Base-by-base conservation (phyloP, 805 yeast genomes). In the Yarrowia sp. region DNA sequence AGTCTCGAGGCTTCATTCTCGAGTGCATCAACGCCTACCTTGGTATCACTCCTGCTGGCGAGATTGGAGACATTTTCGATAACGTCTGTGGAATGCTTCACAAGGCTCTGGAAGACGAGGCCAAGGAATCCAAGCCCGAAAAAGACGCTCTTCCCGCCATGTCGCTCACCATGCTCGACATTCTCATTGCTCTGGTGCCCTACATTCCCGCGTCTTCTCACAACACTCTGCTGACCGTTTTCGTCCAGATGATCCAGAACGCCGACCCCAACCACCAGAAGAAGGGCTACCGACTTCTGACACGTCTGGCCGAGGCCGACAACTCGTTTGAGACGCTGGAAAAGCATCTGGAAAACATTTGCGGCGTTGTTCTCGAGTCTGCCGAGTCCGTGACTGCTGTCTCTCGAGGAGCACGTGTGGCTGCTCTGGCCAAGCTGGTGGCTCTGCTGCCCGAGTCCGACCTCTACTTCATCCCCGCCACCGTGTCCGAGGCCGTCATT, bases 151-250 rank as follows among this genome's bases (percentile, higher is more conserved):
- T 79, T 19, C 83, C 88, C 24, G 81, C 83, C 59, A 77, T 87
- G 68, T 84, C 91, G 68, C 85, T 89, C 43, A 91, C 97, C 17
- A 86, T 96, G 90, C 83, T 93, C 88, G 99, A 95, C 74, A 81
- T 95, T 65, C 82, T 92, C 62, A 96, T 92, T 58, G 85, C 89
- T 30, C 88, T 96, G 90, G 83, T 93, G 28, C 89, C 89, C 70
- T 90, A 88, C 71, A 85, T 95, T 35, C 96, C 97, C 8, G 76
- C 76, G 32, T 73, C 86, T 2, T 83, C 88, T 4, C 89, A 90
- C 75, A 81, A 82, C 70, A 90, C 96, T 0, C 80, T 92, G 48
- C 85, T 92, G 69, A 73, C 88, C n/a, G 89, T 92, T 58, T 90
- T 92, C 77, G 83, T 86, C 59, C 80, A 83, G 54, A 87, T 96